Base-by-base conservation (phyloP, 306 rosid genomes). In the Carpinus fangiana region DNA sequence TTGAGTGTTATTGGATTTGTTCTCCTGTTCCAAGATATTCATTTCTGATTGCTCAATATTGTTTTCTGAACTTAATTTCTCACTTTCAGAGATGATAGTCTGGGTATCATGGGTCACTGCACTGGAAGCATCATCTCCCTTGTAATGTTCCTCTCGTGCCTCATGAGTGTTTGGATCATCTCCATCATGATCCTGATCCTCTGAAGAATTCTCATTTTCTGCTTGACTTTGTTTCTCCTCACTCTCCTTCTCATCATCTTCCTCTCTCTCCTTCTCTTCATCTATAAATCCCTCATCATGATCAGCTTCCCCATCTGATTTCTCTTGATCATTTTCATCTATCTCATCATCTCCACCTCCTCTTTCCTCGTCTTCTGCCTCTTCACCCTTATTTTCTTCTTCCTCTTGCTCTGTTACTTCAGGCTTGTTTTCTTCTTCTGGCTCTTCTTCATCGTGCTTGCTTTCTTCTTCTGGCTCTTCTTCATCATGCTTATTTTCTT, bases 41-140 rank as follows among this genome's bases (percentile, higher is more conserved):
- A 70, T 52, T 64, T 80, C 87, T 17, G 43, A 20, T 76, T 65
- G 85, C 80, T 52, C 88, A 77, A 48, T 80, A 55, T 91, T 65
- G 68, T 83, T 84, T 70, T 81, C 93, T 55, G 74, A 57, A 87
- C 79, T 80, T 76, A 51, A 72, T 72, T 79, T 81, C 46, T 79
- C 88, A 16, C 83, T 53, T 71, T 74, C 86, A 11, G 83, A 53
- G 84, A 82, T 81, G 66, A 81, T 76, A 70, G 82, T 79, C 28
- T 84, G 88, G 73, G 87, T 68, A 75, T 92, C 94, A 62, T 95
- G 99, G 77, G 97, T 59, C 72, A 95, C 99, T 79, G 96, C 99
- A 84, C 99, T 95, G 76, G 99, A 95, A 41, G 98, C 99, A 84
- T 95, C 99, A 72, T 95, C 99, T 0, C 87, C 98, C 83, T 86